Evolutionary conservation across 169 alveolate species (phyloP).

Genomic region (Pseudocohnilembus persalinus): DNA sequence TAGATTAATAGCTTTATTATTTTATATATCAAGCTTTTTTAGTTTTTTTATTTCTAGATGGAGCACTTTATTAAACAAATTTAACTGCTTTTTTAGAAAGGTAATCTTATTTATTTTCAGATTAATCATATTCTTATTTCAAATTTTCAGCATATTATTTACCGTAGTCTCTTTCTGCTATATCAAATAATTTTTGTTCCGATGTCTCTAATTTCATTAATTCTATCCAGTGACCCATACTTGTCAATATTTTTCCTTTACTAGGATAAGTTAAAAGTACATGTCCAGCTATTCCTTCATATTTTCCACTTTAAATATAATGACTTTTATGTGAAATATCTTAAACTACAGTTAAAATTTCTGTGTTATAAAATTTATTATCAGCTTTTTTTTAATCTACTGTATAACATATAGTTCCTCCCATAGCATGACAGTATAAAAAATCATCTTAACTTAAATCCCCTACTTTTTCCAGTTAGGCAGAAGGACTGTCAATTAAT

Average conservation of each 20-base stretch:
- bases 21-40: too few species aligned
- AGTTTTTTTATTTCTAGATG: not conserved
- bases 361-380: too few species aligned
- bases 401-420: not conserved
- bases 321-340: not conserved
- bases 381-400: not conserved
- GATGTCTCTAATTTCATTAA: not conserved
- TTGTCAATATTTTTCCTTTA: not conserved
- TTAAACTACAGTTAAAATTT: not conserved
- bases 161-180: not conserved
- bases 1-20: too few species aligned
- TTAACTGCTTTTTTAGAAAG: not conserved
- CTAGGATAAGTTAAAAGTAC: not conserved
- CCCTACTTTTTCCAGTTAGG: not conserved
- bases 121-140: not conserved
- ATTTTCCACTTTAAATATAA: not conserved
- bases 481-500: not conserved
- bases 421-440: not conserved
- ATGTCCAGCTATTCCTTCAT: not conserved
- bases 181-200: too few species aligned
- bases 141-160: not conserved
- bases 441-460: not conserved
- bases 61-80: not conserved
- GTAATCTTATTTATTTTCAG: not conserved
- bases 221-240: not conserved